Evolutionary conservation across 805 yeast genomes (phyloP).

Genomic region (Candida parachauliodes): DNA sequence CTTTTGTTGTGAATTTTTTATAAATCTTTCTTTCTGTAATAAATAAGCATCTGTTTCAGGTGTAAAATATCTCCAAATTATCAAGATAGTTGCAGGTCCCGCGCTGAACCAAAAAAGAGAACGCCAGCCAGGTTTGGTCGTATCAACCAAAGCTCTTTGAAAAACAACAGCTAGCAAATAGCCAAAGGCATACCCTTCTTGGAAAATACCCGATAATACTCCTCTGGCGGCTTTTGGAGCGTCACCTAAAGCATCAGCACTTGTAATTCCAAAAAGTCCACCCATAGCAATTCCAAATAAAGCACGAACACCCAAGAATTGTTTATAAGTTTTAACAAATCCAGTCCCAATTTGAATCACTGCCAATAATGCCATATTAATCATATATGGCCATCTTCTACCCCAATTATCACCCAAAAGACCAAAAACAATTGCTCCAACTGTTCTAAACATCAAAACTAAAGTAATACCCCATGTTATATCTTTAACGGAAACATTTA

Average conservation of each 20-base stretch:
- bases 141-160: conserved; percentile 50
- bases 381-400: conserved; percentile 63
- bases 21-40: conserved; percentile 13
- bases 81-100: conserved; percentile 59
- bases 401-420: conserved; percentile 58
- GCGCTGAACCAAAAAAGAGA: conserved; percentile 72
- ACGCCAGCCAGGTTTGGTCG: conserved; percentile 57
- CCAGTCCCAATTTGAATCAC: conserved; percentile 65
- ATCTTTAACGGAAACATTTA: conserved; percentile 42
- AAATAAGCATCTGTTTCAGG: conserved; percentile 60
- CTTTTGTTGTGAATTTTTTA: conserved; percentile 9
- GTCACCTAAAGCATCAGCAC: conserved; percentile 66
- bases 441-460: conserved; percentile 67
- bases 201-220: conserved; percentile 56
- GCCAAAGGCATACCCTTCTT: conserved; percentile 62
- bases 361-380: conserved; percentile 45
- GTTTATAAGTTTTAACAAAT: conserved; percentile 53
- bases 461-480: conserved; percentile 73
- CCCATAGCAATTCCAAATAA: conserved; percentile 71
- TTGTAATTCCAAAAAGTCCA: conserved; percentile 62
- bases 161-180: conserved; percentile 64
- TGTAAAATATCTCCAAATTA: conserved; percentile 52
- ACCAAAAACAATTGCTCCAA: conserved; percentile 69
- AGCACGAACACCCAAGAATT: conserved; percentile 61
- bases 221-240: conserved; percentile 59